Base-by-base conservation (phyloP, 768 basidiomycete species). In the Pleurotus giganteus region DNA sequence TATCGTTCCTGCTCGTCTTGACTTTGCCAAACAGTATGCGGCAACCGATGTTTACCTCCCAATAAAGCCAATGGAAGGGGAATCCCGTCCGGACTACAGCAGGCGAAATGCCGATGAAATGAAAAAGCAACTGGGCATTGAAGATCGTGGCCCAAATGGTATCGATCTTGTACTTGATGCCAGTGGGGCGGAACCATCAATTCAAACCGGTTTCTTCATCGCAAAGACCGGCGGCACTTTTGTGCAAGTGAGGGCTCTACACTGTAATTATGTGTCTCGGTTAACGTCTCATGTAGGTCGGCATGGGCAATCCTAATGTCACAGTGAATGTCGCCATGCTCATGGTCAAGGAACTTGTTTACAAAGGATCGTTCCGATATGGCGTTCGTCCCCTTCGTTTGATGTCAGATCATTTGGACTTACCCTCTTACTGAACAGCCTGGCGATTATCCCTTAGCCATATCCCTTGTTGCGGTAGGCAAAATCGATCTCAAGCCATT, bases 301-400 rank as follows among this genome's bases (percentile, higher is more conserved):
- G 94, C 45, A 91, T 91, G 85, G 95, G 94, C 15, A 76, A 78
- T 43, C 79, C 90, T 5, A 82, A 94, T 56, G 78, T 94, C 52
- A 79, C 76, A 8, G 73, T 97, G 57, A 89, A 94, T 26, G 73
- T 95, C 62, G 80, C 81, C 47, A 71, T 78, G 44, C 71, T 94
- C 31, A 80, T 86, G 56, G 76, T 77, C 44, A 94, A 94, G 71
- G 91, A 97, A 70, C 70, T 97, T 17, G 81, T 73, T 54, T 75
- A 93, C 69, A 89, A 87, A 63, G 94, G 94, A 32, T 91, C 90
- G n/a, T 97, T 97, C 88, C 85, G 95, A 62, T 95, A 89, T 63
- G 89, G 85, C 13, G 84, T 90, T 67, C 55, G 81, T 73, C 17
- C n/a, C n/a, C 9, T 0, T 56, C 39, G 4, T 7, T 24, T 28